phyloP scores from a whole-genome alignment of 2,329 filamentous ascomycete species.

The Fusarium chlamydosporum region DNA sequence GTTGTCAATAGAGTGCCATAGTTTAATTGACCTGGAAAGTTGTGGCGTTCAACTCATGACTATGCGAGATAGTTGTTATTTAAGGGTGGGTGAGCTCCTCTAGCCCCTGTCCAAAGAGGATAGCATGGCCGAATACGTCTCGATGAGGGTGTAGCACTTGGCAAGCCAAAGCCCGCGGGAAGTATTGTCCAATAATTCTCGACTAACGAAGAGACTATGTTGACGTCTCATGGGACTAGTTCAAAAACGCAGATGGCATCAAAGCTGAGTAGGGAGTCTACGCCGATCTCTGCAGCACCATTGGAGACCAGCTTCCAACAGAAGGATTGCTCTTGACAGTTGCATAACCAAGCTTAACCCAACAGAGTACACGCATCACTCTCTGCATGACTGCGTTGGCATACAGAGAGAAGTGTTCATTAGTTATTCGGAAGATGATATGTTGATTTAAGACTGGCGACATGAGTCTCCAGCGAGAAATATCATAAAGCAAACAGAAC shows the following conservation, averaged over 20 bases:
- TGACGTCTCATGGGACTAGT: neutral
- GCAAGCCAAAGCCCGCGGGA: too few relatives aligned
- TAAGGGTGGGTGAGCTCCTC: neutral
- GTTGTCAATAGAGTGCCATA: neutral
- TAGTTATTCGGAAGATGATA: neutral
- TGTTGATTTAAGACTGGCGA: neutral
- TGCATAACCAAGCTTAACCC: neutral
- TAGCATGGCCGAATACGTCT: neutral
- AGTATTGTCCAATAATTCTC: too few relatives aligned
- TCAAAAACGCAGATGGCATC: neutral
- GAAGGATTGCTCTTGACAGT: neutral
- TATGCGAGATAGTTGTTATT: neutral
- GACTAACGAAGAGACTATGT: neutral
- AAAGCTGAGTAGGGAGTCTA: neutral
- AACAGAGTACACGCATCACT: neutral
- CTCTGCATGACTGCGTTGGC: neutral
- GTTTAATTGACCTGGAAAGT: neutral
- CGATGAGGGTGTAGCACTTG: neutral
- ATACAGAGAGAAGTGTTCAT: too few relatives aligned
- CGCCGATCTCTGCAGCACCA: neutral
- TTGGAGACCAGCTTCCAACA: too few relatives aligned
- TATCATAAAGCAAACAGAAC: neutral
- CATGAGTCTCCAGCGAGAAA: neutral
- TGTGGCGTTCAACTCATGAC: slow-evolving; percentile 8
- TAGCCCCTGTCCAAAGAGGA: neutral